phyloP scores from a whole-genome alignment of 2,329 filamentous ascomycete genomes.

The Blumeria hordei region DNA sequence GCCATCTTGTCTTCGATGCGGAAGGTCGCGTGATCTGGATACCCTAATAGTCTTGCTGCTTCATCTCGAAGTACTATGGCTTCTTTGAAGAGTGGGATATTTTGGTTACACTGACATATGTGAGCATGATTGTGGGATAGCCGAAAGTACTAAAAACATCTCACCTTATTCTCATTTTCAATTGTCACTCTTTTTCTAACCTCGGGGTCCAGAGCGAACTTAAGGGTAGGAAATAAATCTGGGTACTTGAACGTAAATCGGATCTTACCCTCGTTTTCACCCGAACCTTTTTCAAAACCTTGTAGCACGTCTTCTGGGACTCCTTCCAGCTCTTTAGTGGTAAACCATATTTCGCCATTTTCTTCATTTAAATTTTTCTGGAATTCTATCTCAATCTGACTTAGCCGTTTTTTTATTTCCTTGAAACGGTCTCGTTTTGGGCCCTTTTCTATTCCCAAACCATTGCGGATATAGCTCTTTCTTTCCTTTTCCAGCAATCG shows the following conservation, averaged over 20 bases:
- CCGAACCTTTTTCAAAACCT: slow-evolving; percentile 44
- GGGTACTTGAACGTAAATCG: slow-evolving; percentile 67
- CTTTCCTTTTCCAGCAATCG: slow-evolving; percentile 56
- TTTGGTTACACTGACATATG: slow-evolving; percentile 33
- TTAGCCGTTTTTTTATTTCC: slow-evolving; percentile 57
- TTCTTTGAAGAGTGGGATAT: slow-evolving; percentile 50
- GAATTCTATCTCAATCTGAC: slow-evolving; percentile 40
- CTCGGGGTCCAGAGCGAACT: slow-evolving; percentile 49
- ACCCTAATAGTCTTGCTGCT: slow-evolving; percentile 51
- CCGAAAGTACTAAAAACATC: not conserved
- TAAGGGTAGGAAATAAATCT: slow-evolving; percentile 53
- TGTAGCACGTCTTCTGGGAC: slow-evolving; percentile 47
- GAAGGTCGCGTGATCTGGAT: slow-evolving; percentile 52
- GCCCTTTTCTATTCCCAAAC: slow-evolving; percentile 45
- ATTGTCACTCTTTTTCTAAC: slow-evolving; percentile 46
- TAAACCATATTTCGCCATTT: slow-evolving; percentile 60
- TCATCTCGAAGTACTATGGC: slow-evolving; percentile 54
- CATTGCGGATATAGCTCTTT: slow-evolving; percentile 55
- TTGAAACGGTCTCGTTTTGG: slow-evolving; percentile 57
- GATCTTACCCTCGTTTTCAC: slow-evolving; percentile 48
- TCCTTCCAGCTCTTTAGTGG: slow-evolving; percentile 45
- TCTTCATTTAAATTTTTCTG: slow-evolving; percentile 68
- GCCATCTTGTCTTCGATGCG: slow-evolving; percentile 70
- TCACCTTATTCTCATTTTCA: slow-evolving; percentile 54
- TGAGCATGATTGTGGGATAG: not conserved